Percentiles rank a stretch among this genome's conserved stretches.
Evolutionary conservation across 495 filamentous ascomycete species (phyloP).

Genomic region (Gamarada debralockiae): DNA sequence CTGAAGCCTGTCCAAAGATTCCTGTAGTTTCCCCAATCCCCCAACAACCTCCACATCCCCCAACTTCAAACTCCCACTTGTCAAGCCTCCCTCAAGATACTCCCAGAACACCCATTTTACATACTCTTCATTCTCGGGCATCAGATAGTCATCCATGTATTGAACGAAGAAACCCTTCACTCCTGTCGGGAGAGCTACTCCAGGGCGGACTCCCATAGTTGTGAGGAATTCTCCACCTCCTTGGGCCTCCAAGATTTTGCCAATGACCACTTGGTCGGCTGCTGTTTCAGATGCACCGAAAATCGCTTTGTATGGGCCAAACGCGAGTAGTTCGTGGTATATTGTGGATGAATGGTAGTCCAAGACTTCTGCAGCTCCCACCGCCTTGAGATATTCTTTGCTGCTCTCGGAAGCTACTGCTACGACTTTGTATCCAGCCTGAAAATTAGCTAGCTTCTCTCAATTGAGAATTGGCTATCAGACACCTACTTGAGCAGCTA

Average conservation of each 20-base stretch:
- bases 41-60: slow-evolving; percentile 23
- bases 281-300: slow-evolving; percentile 17
- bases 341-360: too few relatives aligned
- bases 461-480: too few relatives aligned
- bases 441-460: too few relatives aligned
- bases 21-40: slow-evolving; percentile 17
- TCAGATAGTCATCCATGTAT: slow-evolving; percentile 20
- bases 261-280: slow-evolving; percentile 13
- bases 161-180: slow-evolving; percentile 14
- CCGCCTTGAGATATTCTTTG: too few relatives aligned
- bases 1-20: neutral
- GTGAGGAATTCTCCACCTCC: slow-evolving; percentile 17
- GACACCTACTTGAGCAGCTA: slow-evolving; percentile 15
- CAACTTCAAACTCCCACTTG: slow-evolving; percentile 13
- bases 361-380: too few relatives aligned
- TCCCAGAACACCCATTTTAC: slow-evolving; percentile 19
- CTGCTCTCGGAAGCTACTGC: too few relatives aligned
- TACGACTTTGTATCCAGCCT: too few relatives aligned
- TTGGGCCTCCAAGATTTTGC: slow-evolving; percentile 10
- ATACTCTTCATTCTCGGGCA: slow-evolving; percentile 12
- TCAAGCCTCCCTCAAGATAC: slow-evolving; percentile 11
- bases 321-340: too few relatives aligned
- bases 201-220: slow-evolving; percentile 15
- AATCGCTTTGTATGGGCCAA: slow-evolving; percentile 18
- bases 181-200: slow-evolving; percentile 11